Evolutionary conservation across 257 asterid genomes (phyloP), one percentile per base, ranked within the genome.

Genomic region (Solanum sejunctum): DNA sequence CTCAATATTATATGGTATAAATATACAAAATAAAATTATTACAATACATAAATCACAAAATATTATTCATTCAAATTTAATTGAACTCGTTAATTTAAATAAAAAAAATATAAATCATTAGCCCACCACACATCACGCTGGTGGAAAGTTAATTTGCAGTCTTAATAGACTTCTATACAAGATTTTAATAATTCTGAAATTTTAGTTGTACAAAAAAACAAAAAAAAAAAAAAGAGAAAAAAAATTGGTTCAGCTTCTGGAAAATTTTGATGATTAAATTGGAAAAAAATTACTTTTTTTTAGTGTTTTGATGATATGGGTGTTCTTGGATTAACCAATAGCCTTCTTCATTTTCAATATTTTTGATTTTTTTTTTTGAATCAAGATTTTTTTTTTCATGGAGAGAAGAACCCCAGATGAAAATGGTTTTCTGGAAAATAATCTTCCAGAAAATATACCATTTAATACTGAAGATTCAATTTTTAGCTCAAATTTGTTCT

Each of bases 401-500:
- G 98, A 91, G 81, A 87, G 89, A 89, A 87, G 89, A 88, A 81
- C 82, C 85, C 63, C n/a, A 51, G 26, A 77, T 73, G 91, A 85
- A 85, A 77, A 87, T 85, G 92, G 86, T 77, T 78, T 88, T 80
- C 81, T 86, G 85, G 91, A 83, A 84, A 79, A 86, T 87, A 90
- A 87, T 80, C 72, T 90, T 83, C 72, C 49, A 85, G 89, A 86
- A 80, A 89, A 84, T 86, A 85, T 87, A 84, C 85, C 84, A 5
- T 87, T 86, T 80, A 87, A 86, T 67, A 89, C 72, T 57, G 78
- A 84, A 88, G 89, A 86, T 81, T 86, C 92, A 47, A 82, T 89
- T 86, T 90, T 89, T 72, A 87, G 90, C 90, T 90, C 95, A 69
- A 92, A 66, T 63, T 75, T 93, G 84, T 91, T 93, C 86, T 83